Evolutionary conservation across 768 basidiomycete genomes (phyloP).

Genomic region (Nidularia pulvinata): DNA sequence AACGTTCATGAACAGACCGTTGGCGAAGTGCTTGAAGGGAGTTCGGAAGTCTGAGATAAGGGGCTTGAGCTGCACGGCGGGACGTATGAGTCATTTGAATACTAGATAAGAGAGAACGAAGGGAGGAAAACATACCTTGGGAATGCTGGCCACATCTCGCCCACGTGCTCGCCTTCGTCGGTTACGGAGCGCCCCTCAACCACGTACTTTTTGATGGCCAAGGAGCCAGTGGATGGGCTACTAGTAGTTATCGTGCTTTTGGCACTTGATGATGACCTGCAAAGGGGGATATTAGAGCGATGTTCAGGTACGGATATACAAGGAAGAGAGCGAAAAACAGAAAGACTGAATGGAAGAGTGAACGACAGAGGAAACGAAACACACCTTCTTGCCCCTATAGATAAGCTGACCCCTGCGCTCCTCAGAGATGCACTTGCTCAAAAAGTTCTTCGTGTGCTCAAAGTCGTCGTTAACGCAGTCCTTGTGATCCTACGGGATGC

Average conservation of each 20-base stretch:
- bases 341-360: not conserved
- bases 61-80: constrained; percentile 66
- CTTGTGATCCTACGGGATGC: constrained; percentile 70
- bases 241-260: constrained; percentile 91
- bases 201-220: constrained; percentile 58
- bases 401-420: constrained; percentile 93
- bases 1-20: too few species aligned
- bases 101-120: too few species aligned
- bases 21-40: too few species aligned
- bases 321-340: too few species aligned
- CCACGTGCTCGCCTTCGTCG: not conserved
- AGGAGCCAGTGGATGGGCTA: constrained; percentile 76
- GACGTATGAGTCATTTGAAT: too few species aligned
- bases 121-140: constrained; percentile 51
- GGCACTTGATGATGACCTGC: constrained; percentile 86
- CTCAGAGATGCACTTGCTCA: constrained; percentile 84
- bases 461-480: constrained; percentile 50
- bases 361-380: constrained; percentile 1
- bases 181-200: constrained; percentile 36
- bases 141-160: constrained; percentile 33
- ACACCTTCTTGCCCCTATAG: constrained; percentile 91
- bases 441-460: constrained; percentile 63
- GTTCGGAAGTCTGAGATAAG: constrained; percentile 92
- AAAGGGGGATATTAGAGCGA: not conserved
- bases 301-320: not conserved